Percentiles rank a stretch among this genome's conserved stretches.
phyloP scores from a whole-genome alignment of 805 yeast species.

The Pichia rugopelliculosa region DNA sequence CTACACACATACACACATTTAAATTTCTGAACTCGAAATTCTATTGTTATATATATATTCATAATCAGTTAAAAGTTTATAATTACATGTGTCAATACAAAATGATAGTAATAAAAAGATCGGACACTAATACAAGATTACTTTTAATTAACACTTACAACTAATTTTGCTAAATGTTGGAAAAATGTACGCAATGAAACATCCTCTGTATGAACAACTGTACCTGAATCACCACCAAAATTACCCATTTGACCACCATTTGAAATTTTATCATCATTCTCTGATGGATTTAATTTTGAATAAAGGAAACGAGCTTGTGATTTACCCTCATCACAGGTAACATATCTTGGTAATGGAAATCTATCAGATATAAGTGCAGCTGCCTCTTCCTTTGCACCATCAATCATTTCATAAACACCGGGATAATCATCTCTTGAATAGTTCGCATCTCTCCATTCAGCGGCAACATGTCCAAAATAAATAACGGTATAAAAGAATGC shows the following conservation, averaged over 20 bases:
- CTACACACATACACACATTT: too few relatives aligned
- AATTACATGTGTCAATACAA: background rate
- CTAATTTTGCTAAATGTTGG: constrained; percentile 88
- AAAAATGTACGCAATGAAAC: constrained; percentile 91
- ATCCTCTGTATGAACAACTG: constrained; percentile 93
- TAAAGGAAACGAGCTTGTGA: constrained; percentile 96
- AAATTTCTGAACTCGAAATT: background rate
- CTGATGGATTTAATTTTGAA: constrained; percentile 92
- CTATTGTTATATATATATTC: background rate
- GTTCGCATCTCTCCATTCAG: constrained; percentile 93
- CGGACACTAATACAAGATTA: background rate
- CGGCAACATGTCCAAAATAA: constrained; percentile 90
- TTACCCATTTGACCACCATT: constrained; percentile 43
- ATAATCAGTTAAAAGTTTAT: background rate
- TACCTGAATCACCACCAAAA: constrained; percentile 38
- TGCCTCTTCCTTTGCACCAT: constrained; percentile 87
- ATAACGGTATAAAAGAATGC: constrained; percentile 95
- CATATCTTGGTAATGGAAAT: constrained; percentile 95
- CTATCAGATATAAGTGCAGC: constrained; percentile 86
- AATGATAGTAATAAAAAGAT: background rate
- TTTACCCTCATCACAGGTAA: constrained; percentile 97
- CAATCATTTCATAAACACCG: constrained; percentile 77
- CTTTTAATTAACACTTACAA: constrained; percentile 42
- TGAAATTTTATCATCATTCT: constrained; percentile 39
- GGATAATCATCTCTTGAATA: constrained; percentile 90